These are phyloP conservation scores for Didymosphaeria variabile DNA, from an alignment of 2,329 filamentous ascomycete species.

Conservation along the genomic window DNA sequence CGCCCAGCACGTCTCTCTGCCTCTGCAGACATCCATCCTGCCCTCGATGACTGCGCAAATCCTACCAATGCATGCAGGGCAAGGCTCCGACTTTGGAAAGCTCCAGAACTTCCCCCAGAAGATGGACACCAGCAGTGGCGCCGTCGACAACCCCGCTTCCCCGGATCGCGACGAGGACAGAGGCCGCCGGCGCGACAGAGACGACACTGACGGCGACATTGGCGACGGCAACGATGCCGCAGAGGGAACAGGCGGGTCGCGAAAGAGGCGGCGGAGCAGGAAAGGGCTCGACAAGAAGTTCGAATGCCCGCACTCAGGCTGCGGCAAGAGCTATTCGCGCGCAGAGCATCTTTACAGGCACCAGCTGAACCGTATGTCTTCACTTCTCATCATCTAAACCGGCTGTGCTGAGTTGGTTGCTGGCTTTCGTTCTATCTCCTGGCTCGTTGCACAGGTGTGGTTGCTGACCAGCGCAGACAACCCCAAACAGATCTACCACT, in stretches of 20 bases:
- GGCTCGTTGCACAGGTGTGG: background rate
- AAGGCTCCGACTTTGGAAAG: conserved; percentile 47
- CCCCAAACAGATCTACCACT: conserved; percentile 93
- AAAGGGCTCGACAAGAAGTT: conserved; percentile 80
- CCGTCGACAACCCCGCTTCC: conserved; percentile 43
- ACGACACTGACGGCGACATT: conserved; percentile 39
- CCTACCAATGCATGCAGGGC: conserved; percentile 49
- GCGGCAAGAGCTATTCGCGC: conserved; percentile 94
- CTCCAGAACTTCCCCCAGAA: conserved; percentile 44
- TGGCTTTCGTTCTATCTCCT: background rate
- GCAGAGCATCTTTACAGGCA: conserved; percentile 97
- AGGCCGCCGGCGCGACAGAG: conserved; percentile 50
- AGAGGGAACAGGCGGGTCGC: conserved; percentile 43
- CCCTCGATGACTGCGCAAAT: conserved; percentile 50
- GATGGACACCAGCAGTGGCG: conserved; percentile 42
- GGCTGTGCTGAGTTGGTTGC: background rate
- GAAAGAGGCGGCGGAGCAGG: conserved; percentile 74
- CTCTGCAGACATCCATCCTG: conserved; percentile 17
- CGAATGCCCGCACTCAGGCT: conserved; percentile 80
- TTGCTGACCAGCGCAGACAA: conserved; percentile 66
- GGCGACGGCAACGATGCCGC: conserved; percentile 36
- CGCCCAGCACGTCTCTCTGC: conserved; percentile 23
- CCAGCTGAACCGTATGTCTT: conserved; percentile 83
- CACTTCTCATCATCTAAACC: background rate
- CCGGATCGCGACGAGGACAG: conserved; percentile 46